Base-by-base conservation (phyloP, 768 basidiomycete species). In the Asterophora parasitica region DNA sequence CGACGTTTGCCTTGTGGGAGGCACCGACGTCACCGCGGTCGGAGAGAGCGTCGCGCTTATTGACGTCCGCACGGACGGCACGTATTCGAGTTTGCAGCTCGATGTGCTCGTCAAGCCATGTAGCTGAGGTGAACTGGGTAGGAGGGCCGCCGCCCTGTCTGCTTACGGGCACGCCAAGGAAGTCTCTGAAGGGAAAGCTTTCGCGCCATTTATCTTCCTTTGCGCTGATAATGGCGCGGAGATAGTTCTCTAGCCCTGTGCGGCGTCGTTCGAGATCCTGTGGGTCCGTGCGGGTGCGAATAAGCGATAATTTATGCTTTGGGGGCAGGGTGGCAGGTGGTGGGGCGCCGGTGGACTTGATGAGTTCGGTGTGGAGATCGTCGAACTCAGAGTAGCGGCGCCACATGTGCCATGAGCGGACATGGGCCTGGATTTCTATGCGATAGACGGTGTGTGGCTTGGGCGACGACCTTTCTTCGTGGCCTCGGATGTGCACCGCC, bases 311-410 rank as follows among this genome's bases (percentile, higher is more conserved):
- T 36, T 79, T 67, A 61, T 89, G 88, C 67, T 98, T 98, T 8
- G 86, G 81, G 31, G 95, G 95, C 15, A 97, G 78, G n/a, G 74
- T 51, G 13, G 67, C 76, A 10, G 94, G 93, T 10, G 94, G 93
- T 15, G 84, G 68, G n/a, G 81, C 77, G 12, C 84, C 84, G n/a
- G 79, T 79, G n/a, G 83, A 78, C 61, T 86, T 84, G 20, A 77
- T 76, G 58, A 96, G 80, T 58, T 93, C 87, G 7, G 78, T 77
- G 64, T 94, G 79, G 6, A 98, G 81, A 58, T 90, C 83, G 61
- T 79, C 83, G 68, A 98, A 98, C 68, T 96, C 92, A 35, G 91
- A 93, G 70, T 97, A 98, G 42, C 95, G 87, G 49, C 87, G 76
- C 82, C 88, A 89, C 76, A 96, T 88, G 48, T 86, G 81, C 93